Percentiles rank a stretch among this genome's conserved stretches.
phyloP scores from a whole-genome alignment of 73 alveolate species.

The Symbiodinium pilosum region DNA sequence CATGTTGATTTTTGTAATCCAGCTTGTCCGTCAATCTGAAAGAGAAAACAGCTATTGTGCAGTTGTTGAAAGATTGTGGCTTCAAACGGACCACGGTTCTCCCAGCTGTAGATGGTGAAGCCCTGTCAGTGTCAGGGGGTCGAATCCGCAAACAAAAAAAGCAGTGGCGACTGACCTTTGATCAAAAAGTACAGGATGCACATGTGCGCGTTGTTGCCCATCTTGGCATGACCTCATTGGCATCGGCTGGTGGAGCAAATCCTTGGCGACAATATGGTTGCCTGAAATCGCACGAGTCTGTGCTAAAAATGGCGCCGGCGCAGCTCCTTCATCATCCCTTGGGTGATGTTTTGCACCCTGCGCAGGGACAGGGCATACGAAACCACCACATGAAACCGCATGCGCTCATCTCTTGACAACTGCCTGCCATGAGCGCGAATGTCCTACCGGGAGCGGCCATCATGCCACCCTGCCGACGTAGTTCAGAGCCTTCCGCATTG shows the following conservation, averaged over 20 bases:
- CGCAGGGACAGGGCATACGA: too few relatives aligned
- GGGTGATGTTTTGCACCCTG: not conserved
- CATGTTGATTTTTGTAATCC: not conserved
- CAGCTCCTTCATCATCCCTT: not conserved
- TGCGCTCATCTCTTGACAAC: too few relatives aligned
- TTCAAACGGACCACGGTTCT: not conserved
- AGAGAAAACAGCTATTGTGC: not conserved
- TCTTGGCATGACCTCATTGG: not conserved
- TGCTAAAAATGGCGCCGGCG: not conserved
- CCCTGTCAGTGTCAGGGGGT: not conserved
- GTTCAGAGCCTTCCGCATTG: too few relatives aligned
- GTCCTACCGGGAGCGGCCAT: too few relatives aligned
- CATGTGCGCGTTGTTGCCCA: not conserved
- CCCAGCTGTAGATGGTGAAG: not conserved
- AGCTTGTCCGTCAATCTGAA: not conserved
- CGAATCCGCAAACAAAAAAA: not conserved
- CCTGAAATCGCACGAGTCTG: not conserved
- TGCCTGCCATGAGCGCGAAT: too few relatives aligned
- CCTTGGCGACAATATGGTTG: not conserved
- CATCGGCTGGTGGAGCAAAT: not conserved
- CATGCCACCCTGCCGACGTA: too few relatives aligned
- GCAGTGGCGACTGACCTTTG: not conserved
- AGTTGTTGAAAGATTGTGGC: not conserved
- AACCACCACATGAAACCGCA: too few relatives aligned
- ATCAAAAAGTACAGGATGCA: not conserved